These are phyloP conservation scores for Aspergillus glaucus DNA, from an alignment of 2,329 filamentous ascomycete genomes.

Conservation along the genomic window DNA sequence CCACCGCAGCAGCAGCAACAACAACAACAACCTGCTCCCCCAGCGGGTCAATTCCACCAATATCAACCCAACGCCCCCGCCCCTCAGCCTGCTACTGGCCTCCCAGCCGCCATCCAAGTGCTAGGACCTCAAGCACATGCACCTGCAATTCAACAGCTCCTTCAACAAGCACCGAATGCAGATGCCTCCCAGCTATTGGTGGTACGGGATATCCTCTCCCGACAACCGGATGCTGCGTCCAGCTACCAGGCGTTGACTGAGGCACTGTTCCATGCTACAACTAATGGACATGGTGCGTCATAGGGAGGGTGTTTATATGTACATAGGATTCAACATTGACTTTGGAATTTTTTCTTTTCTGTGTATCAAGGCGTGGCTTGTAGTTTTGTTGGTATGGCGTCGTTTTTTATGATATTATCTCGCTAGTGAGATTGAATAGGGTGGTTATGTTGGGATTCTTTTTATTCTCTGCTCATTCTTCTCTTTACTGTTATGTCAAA, in stretches of 20 bases:
- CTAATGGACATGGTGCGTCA: conserved; percentile 24
- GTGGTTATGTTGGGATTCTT: too few species aligned
- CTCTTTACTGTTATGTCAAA: not conserved
- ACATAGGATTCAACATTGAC: conserved; percentile 11
- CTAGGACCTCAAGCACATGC: conserved; percentile 58
- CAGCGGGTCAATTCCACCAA: conserved; percentile 20
- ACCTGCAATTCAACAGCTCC: conserved; percentile 62
- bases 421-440: too few species aligned
- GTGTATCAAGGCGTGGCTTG: not conserved
- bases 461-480: not conserved
- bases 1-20: conserved; percentile 11
- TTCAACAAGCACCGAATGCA: conserved; percentile 63
- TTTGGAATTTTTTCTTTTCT: not conserved
- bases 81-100: conserved; percentile 35
- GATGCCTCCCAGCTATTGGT: conserved; percentile 67
- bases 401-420: too few species aligned
- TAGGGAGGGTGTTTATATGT: conserved; percentile 9
- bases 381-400: too few species aligned
- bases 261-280: conserved; percentile 33
- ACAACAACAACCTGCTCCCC: conserved; percentile 6
- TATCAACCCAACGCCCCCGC: not conserved
- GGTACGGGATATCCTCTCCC: conserved; percentile 61
- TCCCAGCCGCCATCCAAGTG: conserved; percentile 55
- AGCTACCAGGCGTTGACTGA: conserved; percentile 45
- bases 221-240: conserved; percentile 58